Evolutionary conservation across 2,329 filamentous ascomycete genomes (phyloP).

Genomic region (Daldinia sp.): DNA sequence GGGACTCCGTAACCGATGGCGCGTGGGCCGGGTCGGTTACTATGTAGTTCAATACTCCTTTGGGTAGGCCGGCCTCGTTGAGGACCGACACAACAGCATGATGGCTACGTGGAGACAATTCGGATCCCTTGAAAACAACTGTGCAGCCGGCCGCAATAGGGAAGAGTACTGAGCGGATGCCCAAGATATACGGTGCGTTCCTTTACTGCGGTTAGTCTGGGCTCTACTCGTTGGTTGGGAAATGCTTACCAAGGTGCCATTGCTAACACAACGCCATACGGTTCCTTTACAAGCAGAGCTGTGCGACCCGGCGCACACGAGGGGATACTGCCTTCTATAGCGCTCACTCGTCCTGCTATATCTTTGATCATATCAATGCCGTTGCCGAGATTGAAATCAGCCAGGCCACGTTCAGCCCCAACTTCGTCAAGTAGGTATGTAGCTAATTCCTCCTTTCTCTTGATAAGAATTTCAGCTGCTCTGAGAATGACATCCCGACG

Average conservation of each 20-base stretch:
- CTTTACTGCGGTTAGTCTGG: conserved; percentile 44
- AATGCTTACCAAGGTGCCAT: conserved; percentile 73
- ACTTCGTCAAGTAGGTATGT: conserved; percentile 63
- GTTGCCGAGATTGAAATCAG: conserved; percentile 53
- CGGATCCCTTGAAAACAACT: conserved; percentile 72
- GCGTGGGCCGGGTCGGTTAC: conserved; percentile 69
- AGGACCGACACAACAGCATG: conserved; percentile 68
- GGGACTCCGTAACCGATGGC: conserved; percentile 67
- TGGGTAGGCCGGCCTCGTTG: conserved; percentile 73
- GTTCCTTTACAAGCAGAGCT: conserved; percentile 73
- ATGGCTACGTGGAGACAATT: conserved; percentile 68
- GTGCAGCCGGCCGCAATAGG: conserved; percentile 76
- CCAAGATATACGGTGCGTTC: conserved; percentile 60
- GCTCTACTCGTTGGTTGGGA: neutral
- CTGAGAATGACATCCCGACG: conserved; percentile 73
- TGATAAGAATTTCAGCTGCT: conserved; percentile 69
- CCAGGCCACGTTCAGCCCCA: conserved; percentile 45
- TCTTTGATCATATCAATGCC: conserved; percentile 54
- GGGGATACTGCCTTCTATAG: conserved; percentile 52
- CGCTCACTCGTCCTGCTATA: conserved; percentile 55
- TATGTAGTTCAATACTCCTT: conserved; percentile 73
- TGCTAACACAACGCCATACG: conserved; percentile 73
- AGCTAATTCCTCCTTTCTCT: conserved; percentile 65
- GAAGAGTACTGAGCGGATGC: conserved; percentile 60
- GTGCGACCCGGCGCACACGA: conserved; percentile 57